Evolutionary conservation across 2,329 filamentous ascomycete species (phyloP), one percentile per base, ranked within the genome.

Genomic region (Hypocrella siamensis): DNA sequence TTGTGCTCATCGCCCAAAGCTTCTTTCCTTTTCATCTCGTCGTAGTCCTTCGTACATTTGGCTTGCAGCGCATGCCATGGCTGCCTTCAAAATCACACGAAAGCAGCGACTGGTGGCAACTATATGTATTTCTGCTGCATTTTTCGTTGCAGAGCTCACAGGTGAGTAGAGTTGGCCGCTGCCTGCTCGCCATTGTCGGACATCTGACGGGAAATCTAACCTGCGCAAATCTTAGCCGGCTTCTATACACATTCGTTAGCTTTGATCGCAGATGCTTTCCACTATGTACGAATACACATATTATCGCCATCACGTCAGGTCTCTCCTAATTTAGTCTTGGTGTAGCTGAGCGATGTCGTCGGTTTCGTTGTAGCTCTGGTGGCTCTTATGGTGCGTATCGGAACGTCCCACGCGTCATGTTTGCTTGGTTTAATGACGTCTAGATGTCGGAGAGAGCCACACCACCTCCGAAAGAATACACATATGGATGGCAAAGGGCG

Each of bases 401-500:
- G 12, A 24, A 9, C 21, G 8, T 12, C 12, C 8, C 21, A 12
- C 21, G 21, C 8, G 12, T 24, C 21, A 9, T 12, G 21, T 3
- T 24, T 12, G 8, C 21, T 12, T 24, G 21, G 21, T 12, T 24
- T 24, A n/a, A 26, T 26, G 25, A 7, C 15, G 7, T 14, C 6
- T 14, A 26, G 74, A 52, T 76, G 35, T 64, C 74, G 15, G 65
- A 77, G 39, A 56, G 62, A 26, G 56, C 58, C 28, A 53, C 39
- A 15, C 40, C 66, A 5, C 67, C 67, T 1, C 75, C 76, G 1
- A 60, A 67, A 28, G 31, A 42, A 17, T 48, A 45, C 19, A 55
- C 78, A 0, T 85, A 80, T 41, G 79, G 79, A n/a, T 85, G 78
- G 79, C 75, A 80, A 35, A 66, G 80, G 19, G 77, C 79, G 12